Percentiles rank a stretch among this genome's conserved stretches.
These are phyloP conservation scores for Neoboletus magnificus DNA, from an alignment of 768 basidiomycete genomes.

Conservation along the genomic window DNA sequence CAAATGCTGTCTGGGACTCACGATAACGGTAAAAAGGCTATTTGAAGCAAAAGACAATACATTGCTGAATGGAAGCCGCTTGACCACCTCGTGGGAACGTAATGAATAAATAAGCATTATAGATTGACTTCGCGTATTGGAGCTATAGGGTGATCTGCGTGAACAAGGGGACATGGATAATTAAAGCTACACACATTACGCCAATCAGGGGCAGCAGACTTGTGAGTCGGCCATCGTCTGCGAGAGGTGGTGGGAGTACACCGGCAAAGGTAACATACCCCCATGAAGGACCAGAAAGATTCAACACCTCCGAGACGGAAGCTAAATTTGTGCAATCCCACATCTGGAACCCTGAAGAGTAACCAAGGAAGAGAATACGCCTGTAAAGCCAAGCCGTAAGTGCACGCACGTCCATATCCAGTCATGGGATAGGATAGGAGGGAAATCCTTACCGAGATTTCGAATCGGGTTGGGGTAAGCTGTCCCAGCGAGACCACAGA, in stretches of 20 bases:
- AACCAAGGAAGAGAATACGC: slow-evolving; percentile 52
- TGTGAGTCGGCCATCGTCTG: slow-evolving; percentile 28
- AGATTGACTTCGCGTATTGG: slow-evolving; percentile 21
- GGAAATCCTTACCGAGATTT: slow-evolving; percentile 18
- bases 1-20: slow-evolving; percentile 33
- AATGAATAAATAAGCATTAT: slow-evolving; percentile 45
- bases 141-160: slow-evolving; percentile 16
- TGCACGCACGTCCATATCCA: neutral
- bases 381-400: slow-evolving; percentile 22
- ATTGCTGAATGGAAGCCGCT: slow-evolving; percentile 43
- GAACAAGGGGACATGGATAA: neutral
- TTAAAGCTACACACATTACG: slow-evolving; percentile 29
- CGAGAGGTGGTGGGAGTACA: slow-evolving; percentile 36
- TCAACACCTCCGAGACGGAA: slow-evolving; percentile 50
- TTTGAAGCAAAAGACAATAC: slow-evolving; percentile 45
- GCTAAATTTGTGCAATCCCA: slow-evolving; percentile 61
- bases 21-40: slow-evolving; percentile 52
- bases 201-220: slow-evolving; percentile 36
- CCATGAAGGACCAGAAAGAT: slow-evolving; percentile 40
- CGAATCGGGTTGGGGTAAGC: slow-evolving; percentile 15
- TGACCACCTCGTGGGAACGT: slow-evolving; percentile 47
- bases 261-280: slow-evolving; percentile 37
- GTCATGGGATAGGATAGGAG: neutral
- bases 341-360: slow-evolving; percentile 50
- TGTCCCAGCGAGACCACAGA: slow-evolving; percentile 35